Percentiles rank a stretch among this genome's conserved stretches.
phyloP scores from a whole-genome alignment of 306 rosid species.

The Prunus salicina region DNA sequence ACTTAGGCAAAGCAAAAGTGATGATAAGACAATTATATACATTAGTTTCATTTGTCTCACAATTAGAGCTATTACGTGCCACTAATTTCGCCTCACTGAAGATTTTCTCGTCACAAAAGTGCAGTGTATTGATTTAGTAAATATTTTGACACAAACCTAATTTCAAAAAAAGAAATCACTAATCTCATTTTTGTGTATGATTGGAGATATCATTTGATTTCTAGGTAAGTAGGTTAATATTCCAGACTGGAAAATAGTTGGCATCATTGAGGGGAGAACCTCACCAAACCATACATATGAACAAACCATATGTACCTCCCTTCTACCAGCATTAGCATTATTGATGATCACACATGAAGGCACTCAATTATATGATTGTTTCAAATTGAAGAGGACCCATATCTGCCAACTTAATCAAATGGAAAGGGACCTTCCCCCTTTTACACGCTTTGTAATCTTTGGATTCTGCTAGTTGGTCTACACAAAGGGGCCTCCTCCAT shows the following conservation, averaged over 20 bases:
- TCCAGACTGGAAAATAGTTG: constrained; percentile 7
- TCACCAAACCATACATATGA: constrained; percentile 9
- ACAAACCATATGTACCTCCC: constrained; percentile 7
- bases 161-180: neutral
- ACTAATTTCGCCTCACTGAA: neutral
- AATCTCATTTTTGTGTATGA: neutral
- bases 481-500: constrained; percentile 14
- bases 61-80: too few species aligned
- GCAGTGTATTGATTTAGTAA: neutral
- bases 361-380: constrained; percentile 6
- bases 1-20: neutral
- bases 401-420: constrained; percentile 24
- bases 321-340: constrained; percentile 15
- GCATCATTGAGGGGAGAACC: constrained; percentile 1
- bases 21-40: neutral
- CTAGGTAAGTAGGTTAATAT: constrained; percentile 13
- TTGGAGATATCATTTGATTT: constrained; percentile 5
- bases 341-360: constrained; percentile 1
- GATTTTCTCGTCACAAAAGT: neutral
- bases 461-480: constrained; percentile 24
- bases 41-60: too few species aligned
- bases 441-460: constrained; percentile 11
- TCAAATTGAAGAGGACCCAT: constrained; percentile 22
- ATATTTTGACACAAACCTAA: neutral
- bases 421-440: neutral